Base-by-base conservation (phyloP, 2,329 filamentous ascomycete genomes). In the Tolypocladium amazonense region DNA sequence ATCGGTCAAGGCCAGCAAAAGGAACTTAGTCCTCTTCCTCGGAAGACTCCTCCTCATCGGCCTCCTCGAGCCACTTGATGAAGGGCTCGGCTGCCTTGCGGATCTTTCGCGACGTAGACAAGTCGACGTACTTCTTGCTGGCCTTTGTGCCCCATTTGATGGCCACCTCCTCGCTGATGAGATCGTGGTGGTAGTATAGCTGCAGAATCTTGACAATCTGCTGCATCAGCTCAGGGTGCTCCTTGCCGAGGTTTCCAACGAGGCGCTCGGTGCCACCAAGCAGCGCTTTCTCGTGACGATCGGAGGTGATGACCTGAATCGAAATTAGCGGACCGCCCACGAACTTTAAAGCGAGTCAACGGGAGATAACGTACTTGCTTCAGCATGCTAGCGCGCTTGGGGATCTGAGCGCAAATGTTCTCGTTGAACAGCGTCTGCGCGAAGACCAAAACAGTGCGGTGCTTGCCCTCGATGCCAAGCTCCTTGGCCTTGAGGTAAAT, bases 401-500 rank as follows among this genome's bases (percentile, higher is more conserved):
- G 84, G 64, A 99, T 92, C 78, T 99, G 91, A 74, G 89, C 86
- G 72, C 88, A 81, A 65, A 97, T 92, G 73, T 90, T 88, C 71
- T 96, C 88, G 73, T 96, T 87, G 74, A 99, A 99, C 67, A 99
- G 82, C 65, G 90, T 93, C 81, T 96, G 92, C 56, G 92, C 90
- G 53, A 99, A 86, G 61, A 99, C 92, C 60, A 92, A 84, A 59
- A 96, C 82, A 56, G 92, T 96, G 77, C 89, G 92, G 81, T 97
- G 90, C 85, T 97, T 99, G 77, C 77, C 76, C 78, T 97, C 93
- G 65, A 99, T 94, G 68, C 92, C 92, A 60, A 97, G 81, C 69
- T 97, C 94, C 79, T 96, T 94, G 65, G 93, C 93, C 83, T 99
- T 97, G 77, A 95, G 79, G 76, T 96, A 97, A 73, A 99, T 90